Percentiles rank a stretch among this genome's conserved stretches.
phyloP scores from a whole-genome alignment of 2,329 filamentous ascomycete genomes.

The Epichloe sibirici region DNA sequence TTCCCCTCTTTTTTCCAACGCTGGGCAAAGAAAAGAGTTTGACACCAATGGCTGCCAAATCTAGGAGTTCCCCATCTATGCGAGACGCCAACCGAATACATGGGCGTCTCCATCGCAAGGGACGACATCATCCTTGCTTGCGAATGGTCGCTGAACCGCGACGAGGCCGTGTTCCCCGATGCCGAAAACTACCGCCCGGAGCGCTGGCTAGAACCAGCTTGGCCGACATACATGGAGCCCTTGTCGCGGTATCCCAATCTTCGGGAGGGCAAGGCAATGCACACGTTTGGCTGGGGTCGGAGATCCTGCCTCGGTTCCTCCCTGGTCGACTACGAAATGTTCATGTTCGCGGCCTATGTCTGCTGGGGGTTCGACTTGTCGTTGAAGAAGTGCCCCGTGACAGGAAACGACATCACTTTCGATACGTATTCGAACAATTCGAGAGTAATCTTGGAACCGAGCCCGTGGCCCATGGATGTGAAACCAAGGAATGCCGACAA shows the following conservation, averaged over 20 bases:
- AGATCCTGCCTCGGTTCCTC: neutral
- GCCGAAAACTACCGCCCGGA: conserved; percentile 42
- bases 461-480: conserved; percentile 33
- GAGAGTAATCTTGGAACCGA: conserved; percentile 40
- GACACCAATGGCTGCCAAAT: neutral
- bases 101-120: conserved; percentile 34
- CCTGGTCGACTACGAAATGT: conserved; percentile 40
- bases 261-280: conserved; percentile 44
- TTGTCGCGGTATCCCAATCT: conserved; percentile 51
- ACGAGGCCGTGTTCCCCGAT: conserved; percentile 15
- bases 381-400: conserved; percentile 23
- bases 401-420: conserved; percentile 29
- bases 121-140: conserved; percentile 36
- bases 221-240: conserved; percentile 53
- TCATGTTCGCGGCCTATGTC: conserved; percentile 33
- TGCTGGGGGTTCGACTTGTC: conserved; percentile 37
- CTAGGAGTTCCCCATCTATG: conserved; percentile 36
- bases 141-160: conserved; percentile 34
- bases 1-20: no score
- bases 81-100: conserved; percentile 32
- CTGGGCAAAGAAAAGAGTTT: no score
- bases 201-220: conserved; percentile 48
- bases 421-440: conserved; percentile 38
- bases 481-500: conserved; percentile 26
- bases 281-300: conserved; percentile 43